Percentiles rank a stretch among this genome's conserved stretches.
Conservation (phyloP, 148 eudicot species). For the Rhododendron simsii region DNA sequence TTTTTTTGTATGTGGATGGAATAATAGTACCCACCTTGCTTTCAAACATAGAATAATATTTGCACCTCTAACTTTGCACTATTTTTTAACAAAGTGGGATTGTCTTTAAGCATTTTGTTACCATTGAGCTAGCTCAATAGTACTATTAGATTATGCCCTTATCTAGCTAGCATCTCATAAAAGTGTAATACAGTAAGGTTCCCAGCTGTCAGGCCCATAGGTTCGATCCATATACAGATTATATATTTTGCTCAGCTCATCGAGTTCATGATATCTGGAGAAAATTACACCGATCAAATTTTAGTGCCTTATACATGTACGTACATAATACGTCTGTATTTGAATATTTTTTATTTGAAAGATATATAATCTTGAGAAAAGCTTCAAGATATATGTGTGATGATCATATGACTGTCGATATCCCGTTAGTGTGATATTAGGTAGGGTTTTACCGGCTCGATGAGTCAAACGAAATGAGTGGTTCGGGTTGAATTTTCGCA, state of each 20-base stretch:
- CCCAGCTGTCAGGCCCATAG: not conserved
- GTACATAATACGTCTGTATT: not conserved
- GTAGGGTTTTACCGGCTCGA: not conserved
- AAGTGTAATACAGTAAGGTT: not conserved
- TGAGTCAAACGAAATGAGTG: not conserved
- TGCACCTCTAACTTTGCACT: not conserved
- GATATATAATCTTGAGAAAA: not conserved
- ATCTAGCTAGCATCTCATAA: conserved; percentile 6
- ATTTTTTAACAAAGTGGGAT: not conserved
- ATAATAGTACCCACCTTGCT: conserved; percentile 16
- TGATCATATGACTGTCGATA: too few relatives aligned
- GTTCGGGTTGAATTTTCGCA: not conserved
- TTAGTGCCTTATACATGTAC: not conserved
- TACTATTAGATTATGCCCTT: conserved; percentile 5
- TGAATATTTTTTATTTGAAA: too few relatives aligned
- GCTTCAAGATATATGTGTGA: not conserved
- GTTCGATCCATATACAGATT: not conserved
- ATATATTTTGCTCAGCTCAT: not conserved
- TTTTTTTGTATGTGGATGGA: conserved; percentile 10
- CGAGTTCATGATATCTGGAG: not conserved
- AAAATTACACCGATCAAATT: not conserved
- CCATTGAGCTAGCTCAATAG: not conserved
- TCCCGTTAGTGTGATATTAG: not conserved
- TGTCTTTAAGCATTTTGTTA: conserved; percentile 15
- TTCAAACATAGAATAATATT: conserved; percentile 9